phyloP scores from a whole-genome alignment of 306 rosid genomes.

The Alnus glutinosa region DNA sequence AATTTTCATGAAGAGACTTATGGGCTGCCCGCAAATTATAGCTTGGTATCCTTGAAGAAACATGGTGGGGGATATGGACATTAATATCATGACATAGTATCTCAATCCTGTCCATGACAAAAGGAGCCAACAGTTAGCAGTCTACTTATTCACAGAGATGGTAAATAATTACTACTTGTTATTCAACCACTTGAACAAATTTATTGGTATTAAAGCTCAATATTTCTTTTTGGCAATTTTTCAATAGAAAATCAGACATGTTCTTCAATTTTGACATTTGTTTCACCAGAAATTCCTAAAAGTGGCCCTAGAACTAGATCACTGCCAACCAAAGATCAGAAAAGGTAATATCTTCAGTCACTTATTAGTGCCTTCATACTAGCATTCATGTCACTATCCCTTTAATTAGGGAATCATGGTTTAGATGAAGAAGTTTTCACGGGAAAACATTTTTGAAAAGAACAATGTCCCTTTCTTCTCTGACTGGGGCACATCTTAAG shows the following conservation, averaged over 20 bases:
- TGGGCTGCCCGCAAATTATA: slow-evolving; percentile 87
- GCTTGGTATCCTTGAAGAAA: slow-evolving; percentile 90
- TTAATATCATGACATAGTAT: slow-evolving; percentile 79
- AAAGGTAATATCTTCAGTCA: background rate
- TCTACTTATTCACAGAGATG: slow-evolving; percentile 10
- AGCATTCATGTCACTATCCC: slow-evolving; percentile 5
- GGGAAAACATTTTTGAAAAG: background rate
- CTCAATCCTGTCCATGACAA: slow-evolving; percentile 70
- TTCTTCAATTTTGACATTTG: slow-evolving; percentile 6
- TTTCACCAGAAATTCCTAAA: slow-evolving; percentile 7
- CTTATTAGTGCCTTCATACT: slow-evolving; percentile 2
- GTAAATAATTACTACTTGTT: background rate
- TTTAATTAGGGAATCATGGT: background rate
- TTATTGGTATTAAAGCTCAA: background rate
- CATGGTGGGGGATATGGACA: slow-evolving; percentile 91
- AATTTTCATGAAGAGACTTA: slow-evolving; percentile 72
- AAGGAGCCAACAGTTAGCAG: slow-evolving; percentile 19
- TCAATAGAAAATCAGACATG: background rate
- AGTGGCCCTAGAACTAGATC: slow-evolving; percentile 2
- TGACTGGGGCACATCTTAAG: background rate
- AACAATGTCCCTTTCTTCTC: background rate
- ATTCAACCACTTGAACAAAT: slow-evolving; percentile 7
- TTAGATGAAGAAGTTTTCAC: slow-evolving; percentile 1
- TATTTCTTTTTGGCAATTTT: slow-evolving; percentile 1
- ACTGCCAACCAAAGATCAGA: slow-evolving; percentile 5